Evolutionary conservation across 2,329 filamentous ascomycete genomes (phyloP).

Genomic region (Aspergillus udagawae): DNA sequence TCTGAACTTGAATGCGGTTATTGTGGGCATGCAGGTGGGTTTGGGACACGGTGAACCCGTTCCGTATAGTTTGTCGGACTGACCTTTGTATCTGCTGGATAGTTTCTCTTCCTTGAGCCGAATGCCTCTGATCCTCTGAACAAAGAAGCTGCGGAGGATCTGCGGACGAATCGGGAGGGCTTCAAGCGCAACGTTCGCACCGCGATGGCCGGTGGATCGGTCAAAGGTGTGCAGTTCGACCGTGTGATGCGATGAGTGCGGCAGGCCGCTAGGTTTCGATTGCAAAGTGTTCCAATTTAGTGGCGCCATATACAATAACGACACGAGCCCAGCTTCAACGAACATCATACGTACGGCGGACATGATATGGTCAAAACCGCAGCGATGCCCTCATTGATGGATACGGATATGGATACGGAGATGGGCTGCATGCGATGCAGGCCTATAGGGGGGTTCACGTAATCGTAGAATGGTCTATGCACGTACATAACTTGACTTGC

Average conservation of each 20-base stretch:
- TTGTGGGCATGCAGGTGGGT: slow-evolving; percentile 81
- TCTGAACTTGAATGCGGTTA: slow-evolving; percentile 91
- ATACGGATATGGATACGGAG: neutral
- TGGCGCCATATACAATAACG: neutral
- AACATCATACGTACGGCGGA: neutral
- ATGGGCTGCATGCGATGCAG: neutral
- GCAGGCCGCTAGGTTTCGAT: slow-evolving; percentile 1
- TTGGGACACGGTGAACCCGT: neutral
- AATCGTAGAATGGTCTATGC: slow-evolving; percentile 14
- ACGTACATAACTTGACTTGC: slow-evolving; percentile 26
- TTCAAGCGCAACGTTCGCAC: slow-evolving; percentile 89
- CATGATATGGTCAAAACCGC: neutral
- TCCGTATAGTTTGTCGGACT: neutral
- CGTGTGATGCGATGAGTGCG: slow-evolving; percentile 62
- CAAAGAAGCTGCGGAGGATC: slow-evolving; percentile 93
- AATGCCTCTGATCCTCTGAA: slow-evolving; percentile 97
- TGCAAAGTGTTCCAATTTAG: neutral
- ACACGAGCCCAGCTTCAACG: neutral
- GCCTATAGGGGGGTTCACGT: neutral
- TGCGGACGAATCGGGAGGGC: slow-evolving; percentile 76
- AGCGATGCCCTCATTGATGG: neutral
- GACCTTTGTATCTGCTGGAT: slow-evolving; percentile 7
- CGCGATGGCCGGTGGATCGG: slow-evolving; percentile 74
- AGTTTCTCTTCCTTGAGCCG: slow-evolving; percentile 97
- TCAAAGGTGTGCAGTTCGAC: slow-evolving; percentile 72